Conservation (phyloP, 2,329 filamentous ascomycete species). For the Colletotrichum godetiae region DNA sequence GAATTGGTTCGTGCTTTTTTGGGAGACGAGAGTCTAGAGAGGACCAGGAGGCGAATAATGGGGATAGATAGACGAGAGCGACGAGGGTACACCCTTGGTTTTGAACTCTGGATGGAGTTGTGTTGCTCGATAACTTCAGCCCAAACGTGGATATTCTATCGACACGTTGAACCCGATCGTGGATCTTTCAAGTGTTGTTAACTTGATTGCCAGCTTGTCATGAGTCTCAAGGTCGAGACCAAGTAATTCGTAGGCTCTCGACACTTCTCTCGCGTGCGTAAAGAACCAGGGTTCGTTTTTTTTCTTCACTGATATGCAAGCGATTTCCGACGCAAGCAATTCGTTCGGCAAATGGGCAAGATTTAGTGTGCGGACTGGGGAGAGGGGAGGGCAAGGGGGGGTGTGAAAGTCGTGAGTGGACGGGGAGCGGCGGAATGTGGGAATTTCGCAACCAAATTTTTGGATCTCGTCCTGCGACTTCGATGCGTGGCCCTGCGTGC, state of each 20-base stretch:
- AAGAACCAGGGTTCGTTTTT: neutral
- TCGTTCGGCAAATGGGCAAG: slow-evolving; percentile 12
- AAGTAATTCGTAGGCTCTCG: neutral
- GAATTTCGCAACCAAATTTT: neutral
- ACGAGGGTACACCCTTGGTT: neutral
- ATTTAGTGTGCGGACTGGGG: neutral
- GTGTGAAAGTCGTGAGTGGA: slow-evolving; percentile 6
- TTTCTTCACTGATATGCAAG: slow-evolving; percentile 9
- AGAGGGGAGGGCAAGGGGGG: neutral
- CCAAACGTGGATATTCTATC: too few species aligned
- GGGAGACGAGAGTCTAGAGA: neutral
- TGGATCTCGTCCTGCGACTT: neutral
- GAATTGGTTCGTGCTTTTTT: neutral
- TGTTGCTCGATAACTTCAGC: neutral
- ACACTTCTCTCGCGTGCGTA: neutral
- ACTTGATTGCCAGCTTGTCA: neutral
- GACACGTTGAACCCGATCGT: neutral
- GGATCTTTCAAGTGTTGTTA: neutral
- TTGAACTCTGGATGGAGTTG: neutral
- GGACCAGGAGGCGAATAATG: neutral
- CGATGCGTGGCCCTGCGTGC: neutral
- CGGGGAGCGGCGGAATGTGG: slow-evolving; percentile 29
- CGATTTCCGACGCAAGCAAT: slow-evolving; percentile 3
- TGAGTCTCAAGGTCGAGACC: too few species aligned
- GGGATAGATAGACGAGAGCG: neutral